Conservation (phyloP, 306 rosid genomes). For the Casuarina cunninghamiana region DNA sequence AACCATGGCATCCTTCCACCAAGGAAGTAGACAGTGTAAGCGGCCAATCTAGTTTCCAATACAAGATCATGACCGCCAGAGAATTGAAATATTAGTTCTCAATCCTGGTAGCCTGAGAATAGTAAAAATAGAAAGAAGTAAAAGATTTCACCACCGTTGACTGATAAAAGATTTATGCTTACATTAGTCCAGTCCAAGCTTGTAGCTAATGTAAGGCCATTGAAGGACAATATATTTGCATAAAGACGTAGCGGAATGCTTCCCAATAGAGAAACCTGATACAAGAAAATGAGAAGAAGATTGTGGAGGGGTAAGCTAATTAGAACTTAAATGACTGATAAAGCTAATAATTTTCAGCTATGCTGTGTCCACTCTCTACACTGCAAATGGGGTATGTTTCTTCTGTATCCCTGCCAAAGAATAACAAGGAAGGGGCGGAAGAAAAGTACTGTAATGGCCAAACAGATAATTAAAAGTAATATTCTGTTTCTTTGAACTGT, state of each 20-base stretch:
- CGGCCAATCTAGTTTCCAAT: slow-evolving; percentile 47
- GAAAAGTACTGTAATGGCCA: background rate
- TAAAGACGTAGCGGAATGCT: slow-evolving; percentile 50
- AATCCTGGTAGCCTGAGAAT: background rate
- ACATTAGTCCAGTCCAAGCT: slow-evolving; percentile 61
- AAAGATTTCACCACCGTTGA: background rate
- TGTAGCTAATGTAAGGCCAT: slow-evolving; percentile 37
- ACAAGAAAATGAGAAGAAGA: background rate
- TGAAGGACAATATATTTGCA: slow-evolving; percentile 48
- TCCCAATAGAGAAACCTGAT: slow-evolving; percentile 49
- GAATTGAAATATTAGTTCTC: background rate
- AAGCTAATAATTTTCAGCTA: background rate
- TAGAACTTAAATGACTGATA: background rate
- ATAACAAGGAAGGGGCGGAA: background rate
- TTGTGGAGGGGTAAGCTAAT: background rate
- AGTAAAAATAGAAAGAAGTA: background rate
- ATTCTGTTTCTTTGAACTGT: background rate
- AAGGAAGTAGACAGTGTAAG: slow-evolving; percentile 55
- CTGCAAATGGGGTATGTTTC: background rate
- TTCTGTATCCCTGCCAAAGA: background rate
- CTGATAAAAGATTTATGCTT: slow-evolving; percentile 18
- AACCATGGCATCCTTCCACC: slow-evolving; percentile 60
- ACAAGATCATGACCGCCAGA: background rate
- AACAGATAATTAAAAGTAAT: background rate
- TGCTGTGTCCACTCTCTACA: background rate